These are phyloP conservation scores for Leucoagaricus sp. DNA, from an alignment of 1,284 basidiomycete genomes.

Conservation along the genomic window DNA sequence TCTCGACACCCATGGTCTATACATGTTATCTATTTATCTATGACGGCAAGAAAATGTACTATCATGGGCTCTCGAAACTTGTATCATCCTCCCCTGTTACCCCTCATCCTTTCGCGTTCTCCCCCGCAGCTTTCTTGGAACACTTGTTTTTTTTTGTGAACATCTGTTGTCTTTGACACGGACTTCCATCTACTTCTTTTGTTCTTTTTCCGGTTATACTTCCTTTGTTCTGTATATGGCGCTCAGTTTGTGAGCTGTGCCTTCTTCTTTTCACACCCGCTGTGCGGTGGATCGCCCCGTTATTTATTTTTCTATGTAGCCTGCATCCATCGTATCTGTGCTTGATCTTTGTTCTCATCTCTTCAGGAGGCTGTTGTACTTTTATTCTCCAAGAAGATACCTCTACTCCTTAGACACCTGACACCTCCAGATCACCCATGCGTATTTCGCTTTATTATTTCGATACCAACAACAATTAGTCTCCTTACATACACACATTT, in stretches of 20 bases:
- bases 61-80: conserved; percentile 12
- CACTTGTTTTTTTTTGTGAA: conserved; percentile 9
- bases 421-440: conserved; percentile 9
- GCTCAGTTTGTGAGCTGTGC: conserved; percentile 10
- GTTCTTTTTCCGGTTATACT: conserved; percentile 6
- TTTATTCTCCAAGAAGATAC: conserved; percentile 11
- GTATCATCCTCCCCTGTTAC: conserved; percentile 9
- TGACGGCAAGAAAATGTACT: conserved; percentile 17
- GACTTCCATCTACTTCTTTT: conserved; percentile 13
- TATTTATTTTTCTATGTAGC: conserved; percentile 11
- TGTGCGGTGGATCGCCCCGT: conserved; percentile 12
- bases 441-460: conserved; percentile 9
- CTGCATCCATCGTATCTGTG: conserved; percentile 2
- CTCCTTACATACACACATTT: conserved; percentile 6
- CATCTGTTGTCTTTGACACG: conserved; percentile 7
- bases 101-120: neutral
- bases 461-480: conserved; percentile 13
- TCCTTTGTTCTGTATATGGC: conserved; percentile 18
- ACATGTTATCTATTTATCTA: conserved; percentile 20
- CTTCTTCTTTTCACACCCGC: conserved; percentile 3
- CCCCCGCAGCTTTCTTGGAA: conserved; percentile 14
- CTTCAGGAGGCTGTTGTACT: conserved; percentile 14
- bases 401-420: conserved; percentile 14
- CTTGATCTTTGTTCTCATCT: neutral
- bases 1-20: conserved; percentile 10